Conservation (phyloP, 2,329 filamentous ascomycete genomes). For the Colletotrichum cordylinicola region DNA sequence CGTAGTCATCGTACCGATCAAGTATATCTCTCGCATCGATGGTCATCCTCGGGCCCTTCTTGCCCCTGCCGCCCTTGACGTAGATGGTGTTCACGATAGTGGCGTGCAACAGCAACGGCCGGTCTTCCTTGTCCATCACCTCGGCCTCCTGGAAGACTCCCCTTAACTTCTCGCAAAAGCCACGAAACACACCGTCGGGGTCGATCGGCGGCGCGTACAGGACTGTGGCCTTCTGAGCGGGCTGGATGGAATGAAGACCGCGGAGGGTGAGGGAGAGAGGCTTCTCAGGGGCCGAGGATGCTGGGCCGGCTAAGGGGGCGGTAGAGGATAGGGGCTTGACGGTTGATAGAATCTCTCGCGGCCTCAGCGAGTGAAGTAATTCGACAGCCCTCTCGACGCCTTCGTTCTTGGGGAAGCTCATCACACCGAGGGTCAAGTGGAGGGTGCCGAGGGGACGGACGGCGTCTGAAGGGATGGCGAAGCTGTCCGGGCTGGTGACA, state of each 20-base stretch:
- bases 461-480: conserved; percentile 67
- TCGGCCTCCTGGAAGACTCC: conserved; percentile 59
- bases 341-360: conserved; percentile 43
- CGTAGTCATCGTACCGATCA: conserved; percentile 65
- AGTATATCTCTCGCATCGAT: conserved; percentile 63
- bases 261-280: conserved; percentile 51
- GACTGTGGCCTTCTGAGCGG: conserved; percentile 57
- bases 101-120: conserved; percentile 78
- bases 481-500: conserved; percentile 50
- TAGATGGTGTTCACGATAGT: conserved; percentile 90
- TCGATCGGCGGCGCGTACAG: conserved; percentile 70
- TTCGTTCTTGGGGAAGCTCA: conserved; percentile 68
- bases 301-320: conserved; percentile 22
- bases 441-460: conserved; percentile 80
- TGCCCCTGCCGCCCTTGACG: conserved; percentile 48
- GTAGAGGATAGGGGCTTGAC: conserved; percentile 16
- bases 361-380: conserved; percentile 42
- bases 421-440: conserved; percentile 86
- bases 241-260: conserved; percentile 68
- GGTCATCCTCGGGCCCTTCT: conserved; percentile 43
- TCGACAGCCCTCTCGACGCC: conserved; percentile 46
- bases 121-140: conserved; percentile 61
- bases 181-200: conserved; percentile 50
- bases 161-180: conserved; percentile 64
- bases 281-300: not conserved